Conservation (phyloP, 306 rosid genomes). For the Prunus davidiana region DNA sequence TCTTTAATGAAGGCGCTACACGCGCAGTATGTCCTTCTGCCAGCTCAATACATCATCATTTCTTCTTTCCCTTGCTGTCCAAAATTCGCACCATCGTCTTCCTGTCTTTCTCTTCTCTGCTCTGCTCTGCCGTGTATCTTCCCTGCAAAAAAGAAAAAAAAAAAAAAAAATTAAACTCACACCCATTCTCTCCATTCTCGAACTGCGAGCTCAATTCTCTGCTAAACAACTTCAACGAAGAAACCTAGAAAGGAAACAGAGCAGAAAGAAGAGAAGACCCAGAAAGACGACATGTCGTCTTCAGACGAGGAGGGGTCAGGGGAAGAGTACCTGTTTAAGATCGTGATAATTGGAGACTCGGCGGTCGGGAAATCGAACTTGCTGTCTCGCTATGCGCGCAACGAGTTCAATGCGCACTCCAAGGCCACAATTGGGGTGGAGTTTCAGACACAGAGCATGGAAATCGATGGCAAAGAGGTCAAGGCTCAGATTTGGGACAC, state of each 20-base stretch:
- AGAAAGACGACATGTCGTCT: slow-evolving; percentile 38
- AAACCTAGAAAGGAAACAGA: background rate
- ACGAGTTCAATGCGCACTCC: slow-evolving; percentile 83
- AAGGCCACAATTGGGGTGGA: slow-evolving; percentile 97
- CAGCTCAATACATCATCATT: slow-evolving; percentile 30
- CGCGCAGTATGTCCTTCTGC: slow-evolving; percentile 30
- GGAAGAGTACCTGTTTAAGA: slow-evolving; percentile 92
- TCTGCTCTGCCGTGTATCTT: too few species aligned
- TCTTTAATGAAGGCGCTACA: slow-evolving; percentile 11
- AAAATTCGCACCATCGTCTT: background rate
- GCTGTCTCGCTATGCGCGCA: slow-evolving; percentile 76
- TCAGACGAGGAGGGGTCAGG: slow-evolving; percentile 77
- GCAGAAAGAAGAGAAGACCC: background rate
- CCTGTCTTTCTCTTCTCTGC: background rate
- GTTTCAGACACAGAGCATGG: slow-evolving; percentile 85
- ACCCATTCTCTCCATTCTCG: background rate
- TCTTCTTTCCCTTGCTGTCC: background rate
- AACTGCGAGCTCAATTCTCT: background rate
- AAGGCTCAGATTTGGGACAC: slow-evolving; percentile 99
- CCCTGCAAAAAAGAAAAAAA: too few species aligned
- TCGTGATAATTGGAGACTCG: slow-evolving; percentile 83
- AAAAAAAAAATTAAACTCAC: too few species aligned
- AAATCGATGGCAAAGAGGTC: slow-evolving; percentile 76
- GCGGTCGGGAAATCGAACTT: slow-evolving; percentile 89
- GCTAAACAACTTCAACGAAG: background rate